These are phyloP conservation scores for Sphaerulina vaccinii DNA, from an alignment of 2,329 filamentous ascomycete genomes.

Conservation along the genomic window DNA sequence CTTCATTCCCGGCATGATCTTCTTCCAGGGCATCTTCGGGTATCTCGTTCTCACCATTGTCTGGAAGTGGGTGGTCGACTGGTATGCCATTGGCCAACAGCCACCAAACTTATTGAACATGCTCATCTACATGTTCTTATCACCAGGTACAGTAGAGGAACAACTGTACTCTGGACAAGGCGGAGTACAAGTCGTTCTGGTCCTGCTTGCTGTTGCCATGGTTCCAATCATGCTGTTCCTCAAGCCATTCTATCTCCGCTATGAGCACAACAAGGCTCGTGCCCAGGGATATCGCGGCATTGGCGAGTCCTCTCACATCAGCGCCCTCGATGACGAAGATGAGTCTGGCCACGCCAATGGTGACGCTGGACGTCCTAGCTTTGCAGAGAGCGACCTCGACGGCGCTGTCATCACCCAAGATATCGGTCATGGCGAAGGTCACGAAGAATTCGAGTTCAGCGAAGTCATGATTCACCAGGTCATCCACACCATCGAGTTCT, in stretches of 20 bases:
- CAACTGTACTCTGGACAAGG: conserved; percentile 77
- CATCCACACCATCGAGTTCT: conserved; percentile 99
- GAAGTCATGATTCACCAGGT: conserved; percentile 99
- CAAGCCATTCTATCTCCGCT: conserved; percentile 93
- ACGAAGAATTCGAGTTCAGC: conserved; percentile 95
- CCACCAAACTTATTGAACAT: conserved; percentile 94
- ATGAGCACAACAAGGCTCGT: conserved; percentile 86
- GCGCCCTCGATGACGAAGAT: conserved; percentile 85
- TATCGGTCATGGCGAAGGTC: conserved; percentile 67
- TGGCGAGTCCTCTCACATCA: conserved; percentile 82
- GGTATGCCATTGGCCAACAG: conserved; percentile 63
- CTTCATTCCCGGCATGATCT: conserved; percentile 97
- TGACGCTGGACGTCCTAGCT: conserved; percentile 64
- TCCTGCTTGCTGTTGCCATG: conserved; percentile 79
- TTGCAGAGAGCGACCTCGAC: conserved; percentile 70
- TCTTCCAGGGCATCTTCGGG: conserved; percentile 98
- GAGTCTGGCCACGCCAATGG: conserved; percentile 60
- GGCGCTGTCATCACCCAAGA: conserved; percentile 89
- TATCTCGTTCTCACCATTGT: conserved; percentile 92
- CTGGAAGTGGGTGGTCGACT: conserved; percentile 96
- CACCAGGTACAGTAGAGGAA: conserved; percentile 72
- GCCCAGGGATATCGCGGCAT: conserved; percentile 90
- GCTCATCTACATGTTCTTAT: conserved; percentile 99
- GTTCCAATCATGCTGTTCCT: conserved; percentile 89
- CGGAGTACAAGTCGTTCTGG: conserved; percentile 70